phyloP scores from a whole-genome alignment of 352 stramenopile genomes.

The Thraustotheca clavata region DNA sequence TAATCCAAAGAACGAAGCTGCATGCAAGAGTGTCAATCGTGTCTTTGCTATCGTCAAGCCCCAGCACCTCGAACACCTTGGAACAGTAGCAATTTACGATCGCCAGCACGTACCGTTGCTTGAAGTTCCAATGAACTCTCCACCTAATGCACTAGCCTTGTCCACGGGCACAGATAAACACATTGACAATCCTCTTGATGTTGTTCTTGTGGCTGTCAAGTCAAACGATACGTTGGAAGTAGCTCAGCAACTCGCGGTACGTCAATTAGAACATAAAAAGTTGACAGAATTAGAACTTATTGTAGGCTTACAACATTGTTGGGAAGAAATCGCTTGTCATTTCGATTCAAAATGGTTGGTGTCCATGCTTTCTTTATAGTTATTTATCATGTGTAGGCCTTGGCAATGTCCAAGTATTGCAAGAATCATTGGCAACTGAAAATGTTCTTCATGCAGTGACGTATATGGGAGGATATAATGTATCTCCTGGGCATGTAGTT shows the following conservation, averaged over 20 bases:
- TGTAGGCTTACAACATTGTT: constrained; percentile 24
- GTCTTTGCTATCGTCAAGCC: constrained; percentile 51
- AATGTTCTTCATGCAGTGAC: constrained; percentile 55
- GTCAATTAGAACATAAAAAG: background rate
- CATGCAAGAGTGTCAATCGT: background rate
- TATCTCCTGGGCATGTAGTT: constrained; percentile 35
- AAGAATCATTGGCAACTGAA: constrained; percentile 22
- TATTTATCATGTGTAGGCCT: background rate
- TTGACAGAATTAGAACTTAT: constrained; percentile 15
- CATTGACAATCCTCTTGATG: constrained; percentile 27
- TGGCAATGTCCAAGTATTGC: constrained; percentile 38
- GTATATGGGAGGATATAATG: constrained; percentile 43
- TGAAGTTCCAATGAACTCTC: background rate
- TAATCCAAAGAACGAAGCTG: background rate
- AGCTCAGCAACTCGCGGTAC: constrained; percentile 2
- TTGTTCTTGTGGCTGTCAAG: constrained; percentile 60
- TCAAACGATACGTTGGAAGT: constrained; percentile 43
- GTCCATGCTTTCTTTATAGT: background rate
- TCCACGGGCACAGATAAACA: background rate
- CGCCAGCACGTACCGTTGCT: constrained; percentile 34
- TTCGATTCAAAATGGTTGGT: constrained; percentile 45
- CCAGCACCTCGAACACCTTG: constrained; percentile 29
- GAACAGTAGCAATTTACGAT: constrained; percentile 7
- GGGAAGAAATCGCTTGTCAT: constrained; percentile 42
- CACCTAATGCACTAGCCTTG: background rate